phyloP scores from a whole-genome alignment of 1,284 basidiomycete species.

The Clitocybe nebularis region DNA sequence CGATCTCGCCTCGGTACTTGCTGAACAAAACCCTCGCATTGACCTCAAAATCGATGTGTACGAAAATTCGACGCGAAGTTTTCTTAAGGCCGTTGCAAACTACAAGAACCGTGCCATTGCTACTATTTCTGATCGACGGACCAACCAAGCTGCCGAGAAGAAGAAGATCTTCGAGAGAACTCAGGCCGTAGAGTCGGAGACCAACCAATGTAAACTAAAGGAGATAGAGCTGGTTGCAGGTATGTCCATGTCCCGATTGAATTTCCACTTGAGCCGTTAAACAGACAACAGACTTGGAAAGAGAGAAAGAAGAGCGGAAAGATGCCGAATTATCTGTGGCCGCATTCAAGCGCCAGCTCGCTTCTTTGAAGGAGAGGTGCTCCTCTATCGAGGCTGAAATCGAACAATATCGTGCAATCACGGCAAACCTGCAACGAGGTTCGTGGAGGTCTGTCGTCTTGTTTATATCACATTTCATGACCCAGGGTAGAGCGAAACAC shows the following conservation, averaged over 20 bases:
- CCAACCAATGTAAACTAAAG: conserved; percentile 62
- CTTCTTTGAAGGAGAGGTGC: conserved; percentile 54
- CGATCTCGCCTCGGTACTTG: conserved; percentile 55
- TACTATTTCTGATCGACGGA: conserved; percentile 58
- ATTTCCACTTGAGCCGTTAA: background rate
- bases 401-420: conserved; percentile 58
- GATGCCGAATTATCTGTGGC: conserved; percentile 62
- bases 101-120: conserved; percentile 65
- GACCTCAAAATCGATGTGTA: conserved; percentile 61
- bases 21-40: conserved; percentile 54
- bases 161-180: conserved; percentile 55
- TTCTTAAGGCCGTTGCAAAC: conserved; percentile 62
- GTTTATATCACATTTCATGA: background rate
- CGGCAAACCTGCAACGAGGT: conserved; percentile 63
- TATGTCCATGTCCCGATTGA: conserved; percentile 34
- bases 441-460: conserved; percentile 11
- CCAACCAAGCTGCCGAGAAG: conserved; percentile 52
- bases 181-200: conserved; percentile 59
- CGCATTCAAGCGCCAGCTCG: conserved; percentile 59
- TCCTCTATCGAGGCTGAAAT: conserved; percentile 61
- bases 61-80: conserved; percentile 62
- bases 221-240: conserved; percentile 71
- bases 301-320: conserved; percentile 66
- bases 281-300: conserved; percentile 52
- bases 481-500: conserved; percentile 57